Conservation (phyloP, 75 land plant genomes). For the Pinus taeda region DNA sequence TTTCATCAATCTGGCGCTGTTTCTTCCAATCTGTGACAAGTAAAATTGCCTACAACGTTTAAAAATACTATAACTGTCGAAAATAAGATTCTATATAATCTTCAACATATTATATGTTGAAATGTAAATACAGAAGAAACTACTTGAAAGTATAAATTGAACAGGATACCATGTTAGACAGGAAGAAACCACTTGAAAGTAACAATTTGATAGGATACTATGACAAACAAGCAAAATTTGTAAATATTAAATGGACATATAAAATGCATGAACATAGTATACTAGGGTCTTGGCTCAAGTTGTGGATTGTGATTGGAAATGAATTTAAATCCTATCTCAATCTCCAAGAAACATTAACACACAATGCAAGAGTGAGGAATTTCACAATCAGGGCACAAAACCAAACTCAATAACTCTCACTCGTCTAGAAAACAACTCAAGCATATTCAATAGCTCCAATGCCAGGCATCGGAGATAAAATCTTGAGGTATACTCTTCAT, state of each 20-base stretch:
- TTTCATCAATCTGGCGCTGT: not conserved
- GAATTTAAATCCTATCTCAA: not conserved
- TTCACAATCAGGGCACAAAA: not conserved
- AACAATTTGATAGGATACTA: not conserved
- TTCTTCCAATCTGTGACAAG: not conserved
- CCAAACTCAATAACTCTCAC: conserved; percentile 69
- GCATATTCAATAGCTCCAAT: conserved; percentile 98
- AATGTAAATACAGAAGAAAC: not conserved
- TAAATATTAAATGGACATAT: not conserved
- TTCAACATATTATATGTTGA: not conserved
- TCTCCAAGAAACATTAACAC: not conserved
- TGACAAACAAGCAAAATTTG: not conserved
- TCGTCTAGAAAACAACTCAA: conserved; percentile 94
- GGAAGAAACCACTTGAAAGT: not conserved
- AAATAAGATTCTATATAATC: not conserved
- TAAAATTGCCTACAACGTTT: not conserved
- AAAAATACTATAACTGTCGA: not conserved
- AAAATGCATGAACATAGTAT: not conserved
- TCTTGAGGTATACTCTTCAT: no score
- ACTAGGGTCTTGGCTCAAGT: not conserved
- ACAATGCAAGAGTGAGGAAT: conserved; percentile 2
- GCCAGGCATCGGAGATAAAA: no score
- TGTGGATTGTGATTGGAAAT: not conserved
- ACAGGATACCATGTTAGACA: no score
- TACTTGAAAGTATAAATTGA: no score